Evolutionary conservation across 495 filamentous ascomycete genomes (phyloP), one percentile per base, ranked within the genome.

Genomic region (Terfezia claveryi): DNA sequence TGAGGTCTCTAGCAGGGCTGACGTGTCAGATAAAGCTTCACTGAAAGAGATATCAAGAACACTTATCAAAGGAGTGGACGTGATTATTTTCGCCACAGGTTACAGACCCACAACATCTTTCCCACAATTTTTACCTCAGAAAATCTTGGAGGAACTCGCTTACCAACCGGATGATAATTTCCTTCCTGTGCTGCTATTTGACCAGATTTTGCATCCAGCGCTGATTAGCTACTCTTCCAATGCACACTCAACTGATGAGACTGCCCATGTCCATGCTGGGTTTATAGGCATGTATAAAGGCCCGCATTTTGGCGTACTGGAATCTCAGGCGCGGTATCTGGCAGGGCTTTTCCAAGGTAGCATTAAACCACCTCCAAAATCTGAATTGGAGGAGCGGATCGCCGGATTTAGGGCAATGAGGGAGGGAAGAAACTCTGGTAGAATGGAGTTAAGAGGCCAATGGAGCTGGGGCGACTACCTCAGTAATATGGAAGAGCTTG

Each of bases 211-310:
- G 37, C 78, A 81, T 59, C 71, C 72, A 0, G 66, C 67, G 4
- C 62, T 87, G 1, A 76, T 79, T 0, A 75, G 76, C 20, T 46
- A 46, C 41, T 9, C 41, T 20, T 8, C 41, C 4, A 20, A 46
- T 14, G 27, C 27, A 32, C 4, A 49, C 8, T 49, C 44, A 49
- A 20, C 3, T 2, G 6, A 51, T 20, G 12, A 23, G 11, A 32
- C 4, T 32, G 16, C 6, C 23, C 11, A 12, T 27, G 50, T 32
- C 50, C 23, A 67, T 89, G 0, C 83, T 0, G 63, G 57, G 0
- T 93, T 93, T 57, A 79, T 92, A 0, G 87, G 87, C 5, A 82
- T 89, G 66, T 89, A 93, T 64, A 76, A 84, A 38, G 82, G 83
- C 1, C 84, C 87, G 0, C 93, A 83, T 66, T 94, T 85, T 82